These are phyloP conservation scores for Coleophoma cylindrospora DNA, from an alignment of 2,329 filamentous ascomycete species.

Conservation along the genomic window DNA sequence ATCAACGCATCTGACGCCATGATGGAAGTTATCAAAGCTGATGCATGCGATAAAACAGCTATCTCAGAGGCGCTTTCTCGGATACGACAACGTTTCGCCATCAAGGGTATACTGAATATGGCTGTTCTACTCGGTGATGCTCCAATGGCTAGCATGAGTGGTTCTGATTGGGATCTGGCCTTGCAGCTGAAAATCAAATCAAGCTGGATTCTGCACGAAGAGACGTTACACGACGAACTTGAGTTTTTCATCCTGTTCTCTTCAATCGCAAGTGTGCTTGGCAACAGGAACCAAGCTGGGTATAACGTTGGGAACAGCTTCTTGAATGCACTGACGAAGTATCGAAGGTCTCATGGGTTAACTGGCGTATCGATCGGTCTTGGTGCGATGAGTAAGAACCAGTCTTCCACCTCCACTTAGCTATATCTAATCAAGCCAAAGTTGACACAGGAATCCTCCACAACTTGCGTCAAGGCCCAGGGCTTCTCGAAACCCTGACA, in stretches of 20 bases:
- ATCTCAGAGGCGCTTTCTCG: not conserved
- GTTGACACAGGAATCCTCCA: not conserved
- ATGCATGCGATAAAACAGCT: not conserved
- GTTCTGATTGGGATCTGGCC: not conserved
- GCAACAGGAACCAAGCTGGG: not conserved
- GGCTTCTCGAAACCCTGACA: not conserved
- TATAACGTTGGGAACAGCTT: constrained; percentile 1
- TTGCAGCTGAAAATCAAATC: not conserved
- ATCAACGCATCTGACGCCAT: not conserved
- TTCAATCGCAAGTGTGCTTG: not conserved
- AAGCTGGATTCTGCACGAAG: not conserved
- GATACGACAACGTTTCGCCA: not conserved
- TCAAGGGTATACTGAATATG: not conserved
- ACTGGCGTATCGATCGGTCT: not conserved
- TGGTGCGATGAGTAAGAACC: not conserved
- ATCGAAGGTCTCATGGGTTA: not conserved
- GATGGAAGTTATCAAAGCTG: not conserved
- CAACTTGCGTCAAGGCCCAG: not conserved
- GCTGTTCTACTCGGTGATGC: not conserved
- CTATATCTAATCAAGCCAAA: not conserved
- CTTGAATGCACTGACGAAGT: not conserved
- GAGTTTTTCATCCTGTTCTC: constrained; percentile 1
- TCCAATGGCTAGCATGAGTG: not conserved
- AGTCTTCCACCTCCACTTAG: too few relatives aligned
- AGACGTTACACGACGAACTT: not conserved